phyloP scores from a whole-genome alignment of 805 yeast genomes.

The Starmerella potacharoeniae region DNA sequence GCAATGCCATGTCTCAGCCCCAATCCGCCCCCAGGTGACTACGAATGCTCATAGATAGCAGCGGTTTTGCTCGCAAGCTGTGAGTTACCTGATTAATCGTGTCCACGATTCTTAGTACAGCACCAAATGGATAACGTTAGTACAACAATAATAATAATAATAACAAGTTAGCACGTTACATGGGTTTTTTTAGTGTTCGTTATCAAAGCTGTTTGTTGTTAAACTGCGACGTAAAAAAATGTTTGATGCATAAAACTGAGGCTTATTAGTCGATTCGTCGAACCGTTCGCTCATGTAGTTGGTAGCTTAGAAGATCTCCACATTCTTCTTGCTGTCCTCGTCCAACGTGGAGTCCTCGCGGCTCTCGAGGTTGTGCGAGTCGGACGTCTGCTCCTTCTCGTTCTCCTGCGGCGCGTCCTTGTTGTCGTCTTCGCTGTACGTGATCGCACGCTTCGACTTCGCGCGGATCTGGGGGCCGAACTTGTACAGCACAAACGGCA shows the following conservation, averaged over 20 bases:
- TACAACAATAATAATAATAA: too few species aligned
- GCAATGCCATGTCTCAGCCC: not conserved
- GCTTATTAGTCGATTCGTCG: not conserved
- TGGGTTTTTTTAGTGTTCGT: not conserved
- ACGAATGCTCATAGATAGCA: not conserved
- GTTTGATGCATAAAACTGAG: not conserved
- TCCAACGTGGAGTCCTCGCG: constrained; percentile 5
- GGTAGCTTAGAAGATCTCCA: constrained; percentile 14
- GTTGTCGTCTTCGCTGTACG: not conserved
- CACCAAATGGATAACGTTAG: too few species aligned
- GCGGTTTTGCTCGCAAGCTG: not conserved
- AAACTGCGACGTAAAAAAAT: not conserved
- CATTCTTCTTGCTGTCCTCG: constrained; percentile 17
- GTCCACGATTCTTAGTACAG: too few species aligned
- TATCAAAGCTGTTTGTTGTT: too few species aligned
- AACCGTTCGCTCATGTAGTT: not conserved
- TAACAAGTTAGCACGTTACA: too few species aligned
- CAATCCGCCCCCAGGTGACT: not conserved
- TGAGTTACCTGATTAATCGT: not conserved
- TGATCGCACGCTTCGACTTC: constrained; percentile 28
- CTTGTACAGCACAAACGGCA: constrained; percentile 21
- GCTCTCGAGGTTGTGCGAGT: constrained; percentile 1
- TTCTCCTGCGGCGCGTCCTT: not conserved
- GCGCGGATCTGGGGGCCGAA: constrained; percentile 29
- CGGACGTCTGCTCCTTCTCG: constrained; percentile 1